Evolutionary conservation across 2,329 filamentous ascomycete species (phyloP).

Genomic region (Ceratocystis cacaofunesta): DNA sequence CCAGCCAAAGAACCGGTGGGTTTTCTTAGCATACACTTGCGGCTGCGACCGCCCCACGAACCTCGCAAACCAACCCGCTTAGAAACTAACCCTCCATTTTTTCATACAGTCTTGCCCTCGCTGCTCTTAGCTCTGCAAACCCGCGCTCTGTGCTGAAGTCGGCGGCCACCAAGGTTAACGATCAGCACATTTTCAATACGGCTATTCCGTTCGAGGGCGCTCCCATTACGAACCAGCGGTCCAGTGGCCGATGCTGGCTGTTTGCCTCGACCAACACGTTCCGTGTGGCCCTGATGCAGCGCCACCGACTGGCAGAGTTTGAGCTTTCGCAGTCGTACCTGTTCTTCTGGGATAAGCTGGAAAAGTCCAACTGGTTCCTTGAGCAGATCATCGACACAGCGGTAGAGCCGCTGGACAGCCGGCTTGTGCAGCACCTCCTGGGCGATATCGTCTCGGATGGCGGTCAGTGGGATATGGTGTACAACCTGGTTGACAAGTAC

Average conservation of each 20-base stretch:
- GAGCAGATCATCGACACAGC: conserved; percentile 68
- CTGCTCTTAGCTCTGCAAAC: conserved; percentile 53
- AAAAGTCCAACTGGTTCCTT: conserved; percentile 81
- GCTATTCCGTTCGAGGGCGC: conserved; percentile 67
- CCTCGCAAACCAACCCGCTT: no score
- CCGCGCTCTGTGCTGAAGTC: conserved; percentile 52
- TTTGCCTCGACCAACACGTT: conserved; percentile 89
- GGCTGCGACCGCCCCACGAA: neutral
- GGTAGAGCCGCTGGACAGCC: conserved; percentile 52
- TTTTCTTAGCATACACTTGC: neutral
- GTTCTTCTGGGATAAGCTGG: conserved; percentile 89
- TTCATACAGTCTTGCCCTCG: conserved; percentile 50
- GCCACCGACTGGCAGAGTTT: conserved; percentile 61
- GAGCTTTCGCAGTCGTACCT: conserved; percentile 80
- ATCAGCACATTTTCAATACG: conserved; percentile 71
- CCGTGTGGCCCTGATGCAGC: conserved; percentile 74
- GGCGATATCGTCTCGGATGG: conserved; percentile 59
- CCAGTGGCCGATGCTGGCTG: conserved; percentile 76
- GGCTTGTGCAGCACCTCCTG: conserved; percentile 58
- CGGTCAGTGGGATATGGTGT: conserved; percentile 86
- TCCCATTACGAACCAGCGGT: conserved; percentile 72
- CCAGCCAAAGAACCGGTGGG: conserved; percentile 50
- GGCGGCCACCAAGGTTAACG: conserved; percentile 44
- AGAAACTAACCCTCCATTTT: no score
- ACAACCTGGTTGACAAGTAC: conserved; percentile 73